These are phyloP conservation scores for Mucuna pruriens DNA, from an alignment of 306 rosid species.

Conservation along the genomic window DNA sequence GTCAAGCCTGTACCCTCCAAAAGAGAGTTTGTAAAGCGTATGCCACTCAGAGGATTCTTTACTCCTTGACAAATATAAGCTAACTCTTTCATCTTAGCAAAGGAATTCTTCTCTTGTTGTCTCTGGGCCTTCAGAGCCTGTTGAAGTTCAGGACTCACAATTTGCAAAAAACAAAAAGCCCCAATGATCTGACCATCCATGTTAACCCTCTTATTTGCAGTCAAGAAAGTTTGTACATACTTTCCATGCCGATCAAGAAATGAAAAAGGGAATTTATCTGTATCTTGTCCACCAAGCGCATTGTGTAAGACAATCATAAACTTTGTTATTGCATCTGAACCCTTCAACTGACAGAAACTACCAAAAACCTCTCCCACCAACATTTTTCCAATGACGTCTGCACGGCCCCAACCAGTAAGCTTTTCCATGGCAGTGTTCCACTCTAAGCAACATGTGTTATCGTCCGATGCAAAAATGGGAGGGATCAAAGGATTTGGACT, in stretches of 20 bases:
- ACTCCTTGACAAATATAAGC: conserved; percentile 95
- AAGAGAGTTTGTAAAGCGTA: conserved; percentile 91
- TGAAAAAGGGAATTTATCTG: conserved; percentile 79
- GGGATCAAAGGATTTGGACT: conserved; percentile 96
- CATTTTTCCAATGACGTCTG: conserved; percentile 82
- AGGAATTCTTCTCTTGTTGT: conserved; percentile 78
- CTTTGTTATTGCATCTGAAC: conserved; percentile 84
- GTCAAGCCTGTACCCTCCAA: conserved; percentile 87
- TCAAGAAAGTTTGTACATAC: conserved; percentile 81
- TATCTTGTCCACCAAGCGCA: conserved; percentile 85
- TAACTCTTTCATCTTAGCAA: conserved; percentile 89
- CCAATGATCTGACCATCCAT: conserved; percentile 83
- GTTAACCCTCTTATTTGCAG: conserved; percentile 90
- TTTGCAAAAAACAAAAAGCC: conserved; percentile 96
- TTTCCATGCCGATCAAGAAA: conserved; percentile 78
- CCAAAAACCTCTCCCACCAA: conserved; percentile 97
- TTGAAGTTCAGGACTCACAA: conserved; percentile 85
- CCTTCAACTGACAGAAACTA: conserved; percentile 85
- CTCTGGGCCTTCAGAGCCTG: conserved; percentile 79
- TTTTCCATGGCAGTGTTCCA: conserved; percentile 99
- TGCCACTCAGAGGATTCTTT: conserved; percentile 89
- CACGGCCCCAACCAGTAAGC: conserved; percentile 87
- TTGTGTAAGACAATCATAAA: conserved; percentile 96
- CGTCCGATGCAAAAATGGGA: conserved; percentile 97
- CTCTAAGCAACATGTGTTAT: conserved; percentile 93